A percentile compares a stretch with the other conserved stretches of the same genome.
Evolutionary conservation across 768 basidiomycete species (phyloP).

Genomic region (Lactarius quietus): DNA sequence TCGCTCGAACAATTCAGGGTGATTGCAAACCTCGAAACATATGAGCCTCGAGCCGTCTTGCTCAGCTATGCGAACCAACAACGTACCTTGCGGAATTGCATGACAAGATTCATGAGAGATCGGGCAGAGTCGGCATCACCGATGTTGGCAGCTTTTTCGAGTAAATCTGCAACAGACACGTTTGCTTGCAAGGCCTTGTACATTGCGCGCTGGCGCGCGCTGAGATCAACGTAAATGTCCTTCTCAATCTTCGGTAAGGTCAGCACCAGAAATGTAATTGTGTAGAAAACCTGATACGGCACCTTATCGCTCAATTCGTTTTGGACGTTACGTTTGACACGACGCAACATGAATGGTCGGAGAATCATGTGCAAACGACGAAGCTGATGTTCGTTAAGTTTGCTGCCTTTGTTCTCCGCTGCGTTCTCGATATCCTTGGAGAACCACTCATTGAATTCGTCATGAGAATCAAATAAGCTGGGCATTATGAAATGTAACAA

Average conservation of each 20-base stretch:
- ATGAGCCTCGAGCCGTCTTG: neutral
- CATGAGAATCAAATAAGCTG: slow-evolving; percentile 96
- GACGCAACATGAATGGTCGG: slow-evolving; percentile 97
- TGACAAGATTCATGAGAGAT: slow-evolving; percentile 97
- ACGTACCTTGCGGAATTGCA: slow-evolving; percentile 96
- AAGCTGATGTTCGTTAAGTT: slow-evolving; percentile 92
- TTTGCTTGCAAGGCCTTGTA: slow-evolving; percentile 89
- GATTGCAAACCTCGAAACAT: slow-evolving; percentile 82
- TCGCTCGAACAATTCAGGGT: slow-evolving; percentile 96
- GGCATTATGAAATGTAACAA: slow-evolving; percentile 99
- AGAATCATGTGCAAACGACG: slow-evolving; percentile 96
- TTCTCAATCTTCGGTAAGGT: slow-evolving; percentile 75
- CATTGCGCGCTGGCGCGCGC: slow-evolving; percentile 84
- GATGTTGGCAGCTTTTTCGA: slow-evolving; percentile 89
- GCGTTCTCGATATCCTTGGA: slow-evolving; percentile 99
- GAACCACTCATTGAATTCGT: slow-evolving; percentile 99
- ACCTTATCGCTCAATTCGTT: slow-evolving; percentile 99
- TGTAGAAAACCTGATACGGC: slow-evolving; percentile 19
- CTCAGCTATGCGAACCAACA: neutral
- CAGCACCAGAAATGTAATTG: neutral
- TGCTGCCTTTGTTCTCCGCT: slow-evolving; percentile 84
- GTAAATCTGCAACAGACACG: slow-evolving; percentile 90
- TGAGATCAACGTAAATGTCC: slow-evolving; percentile 92
- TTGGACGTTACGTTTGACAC: slow-evolving; percentile 98
- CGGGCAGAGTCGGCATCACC: slow-evolving; percentile 90